These are phyloP conservation scores for Pestalotiopsis sp. DNA, from an alignment of 2,329 filamentous ascomycete species.

Conservation along the genomic window DNA sequence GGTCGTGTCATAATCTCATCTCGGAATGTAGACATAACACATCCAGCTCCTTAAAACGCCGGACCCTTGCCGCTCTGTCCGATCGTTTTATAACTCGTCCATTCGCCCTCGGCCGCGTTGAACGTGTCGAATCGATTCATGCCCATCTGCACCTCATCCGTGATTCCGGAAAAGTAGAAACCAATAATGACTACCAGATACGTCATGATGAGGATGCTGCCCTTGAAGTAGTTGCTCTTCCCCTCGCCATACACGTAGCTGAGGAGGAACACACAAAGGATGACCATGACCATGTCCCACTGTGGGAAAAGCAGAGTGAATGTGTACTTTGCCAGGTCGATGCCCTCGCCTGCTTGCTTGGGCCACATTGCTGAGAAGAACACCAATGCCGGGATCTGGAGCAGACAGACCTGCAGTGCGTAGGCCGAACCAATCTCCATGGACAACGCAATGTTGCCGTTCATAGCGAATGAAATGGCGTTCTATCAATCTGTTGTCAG, in stretches of 20 bases:
- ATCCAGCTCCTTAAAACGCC: constrained; percentile 32
- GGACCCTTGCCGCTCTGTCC: constrained; percentile 47
- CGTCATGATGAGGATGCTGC: constrained; percentile 88
- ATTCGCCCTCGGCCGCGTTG: constrained; percentile 48
- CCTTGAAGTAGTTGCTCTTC: constrained; percentile 99
- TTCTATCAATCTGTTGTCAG: constrained; percentile 59
- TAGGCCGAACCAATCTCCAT: constrained; percentile 99
- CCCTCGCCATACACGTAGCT: constrained; percentile 98
- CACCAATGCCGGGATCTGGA: constrained; percentile 92
- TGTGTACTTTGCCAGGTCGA: constrained; percentile 59
- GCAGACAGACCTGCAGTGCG: constrained; percentile 90
- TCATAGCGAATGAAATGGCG: constrained; percentile 99
- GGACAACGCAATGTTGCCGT: constrained; percentile 95
- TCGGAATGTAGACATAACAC: constrained; percentile 14
- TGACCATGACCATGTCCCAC: constrained; percentile 98
- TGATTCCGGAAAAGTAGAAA: constrained; percentile 79
- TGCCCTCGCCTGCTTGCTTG: constrained; percentile 37
- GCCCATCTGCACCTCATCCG: constrained; percentile 39
- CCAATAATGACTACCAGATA: constrained; percentile 92
- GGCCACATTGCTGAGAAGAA: constrained; percentile 83
- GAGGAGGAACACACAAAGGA: constrained; percentile 92
- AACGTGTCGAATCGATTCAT: constrained; percentile 58
- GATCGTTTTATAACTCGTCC: constrained; percentile 56
- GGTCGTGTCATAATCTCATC: background rate
- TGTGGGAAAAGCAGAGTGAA: constrained; percentile 95